Base-by-base conservation (phyloP, 2,329 filamentous ascomycete genomes). In the Hymenoscyphus linearis region DNA sequence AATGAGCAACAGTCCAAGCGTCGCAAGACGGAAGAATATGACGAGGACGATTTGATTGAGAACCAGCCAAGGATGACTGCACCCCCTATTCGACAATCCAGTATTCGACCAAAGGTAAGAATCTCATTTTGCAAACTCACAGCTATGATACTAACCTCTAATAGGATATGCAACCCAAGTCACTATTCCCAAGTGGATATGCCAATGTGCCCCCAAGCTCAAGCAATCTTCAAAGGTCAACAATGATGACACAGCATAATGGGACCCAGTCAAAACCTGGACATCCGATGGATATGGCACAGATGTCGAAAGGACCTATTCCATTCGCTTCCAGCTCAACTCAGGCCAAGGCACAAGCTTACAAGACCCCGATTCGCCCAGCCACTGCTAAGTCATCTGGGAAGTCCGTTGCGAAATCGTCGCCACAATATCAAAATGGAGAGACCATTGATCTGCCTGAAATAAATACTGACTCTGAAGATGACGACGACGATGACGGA, bases 401-500 rank as follows among this genome's bases (percentile, higher is more conserved):
- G 62, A 87, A 87, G 70, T 84, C 85, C 1, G 78, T 78, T 2
- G 79, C 79, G 62, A 90, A 89, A 69, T 80, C 82, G 34, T 96
- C 92, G 1, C 92, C 92, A 1, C 85, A 90, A 58, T 96, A 96
- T 76, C 89, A 88, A 64, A 93, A 91, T 68, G 91, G 93, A 63
- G 95, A 99, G 62, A 85, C 84, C 57, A 97, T 99, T 70, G 89
- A 95, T 67, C 84, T 99, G 2, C 93, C 95, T 0, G 95, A 99
- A 68, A 98, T 99, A 68, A 86, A 92, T 65, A 98, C 95, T 1
- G 96, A 99, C 72, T 92, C 91, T 34, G 93, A 96, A 70, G 91
- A 96, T 62, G 89, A 93, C 55, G 89, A 93, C 63, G 84, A 82
- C 5, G 84, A 88, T 47, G 83, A 85, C 14, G 77, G 77, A 6